phyloP scores from a whole-genome alignment of 768 basidiomycete genomes.

The Epithele typhae region DNA sequence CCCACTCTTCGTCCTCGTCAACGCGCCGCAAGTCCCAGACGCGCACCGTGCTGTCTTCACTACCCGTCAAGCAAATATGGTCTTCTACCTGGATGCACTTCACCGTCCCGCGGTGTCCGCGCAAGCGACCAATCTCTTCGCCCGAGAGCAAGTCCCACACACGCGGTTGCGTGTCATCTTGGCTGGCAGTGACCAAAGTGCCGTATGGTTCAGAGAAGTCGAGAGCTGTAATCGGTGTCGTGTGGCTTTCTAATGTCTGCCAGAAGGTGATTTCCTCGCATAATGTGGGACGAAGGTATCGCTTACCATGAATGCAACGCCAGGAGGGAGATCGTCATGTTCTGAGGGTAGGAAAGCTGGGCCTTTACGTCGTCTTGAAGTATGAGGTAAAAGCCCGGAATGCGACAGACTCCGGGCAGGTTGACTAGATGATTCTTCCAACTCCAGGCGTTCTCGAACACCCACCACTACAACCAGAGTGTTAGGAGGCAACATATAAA shows the following conservation, averaged over 20 bases:
- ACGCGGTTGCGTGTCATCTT: conserved; percentile 80
- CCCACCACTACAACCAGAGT: conserved; percentile 70
- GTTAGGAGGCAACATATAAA: not conserved
- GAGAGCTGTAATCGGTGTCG: conserved; percentile 77
- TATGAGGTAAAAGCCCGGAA: conserved; percentile 43
- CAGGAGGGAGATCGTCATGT: conserved; percentile 91
- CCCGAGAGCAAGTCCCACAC: conserved; percentile 95
- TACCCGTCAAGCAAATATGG: conserved; percentile 85
- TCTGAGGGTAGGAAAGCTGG: conserved; percentile 97
- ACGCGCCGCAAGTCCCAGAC: conserved; percentile 90
- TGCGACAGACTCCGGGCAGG: conserved; percentile 26
- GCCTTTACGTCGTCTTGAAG: conserved; percentile 72
- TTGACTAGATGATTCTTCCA: conserved; percentile 48
- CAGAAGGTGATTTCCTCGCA: conserved; percentile 11
- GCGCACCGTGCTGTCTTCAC: conserved; percentile 78
- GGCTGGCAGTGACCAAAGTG: conserved; percentile 82
- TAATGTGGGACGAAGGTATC: not conserved
- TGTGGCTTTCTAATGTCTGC: conserved; percentile 80
- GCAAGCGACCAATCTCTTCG: conserved; percentile 77
- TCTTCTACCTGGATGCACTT: conserved; percentile 94
- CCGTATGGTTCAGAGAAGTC: conserved; percentile 98
- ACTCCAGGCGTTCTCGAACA: conserved; percentile 77
- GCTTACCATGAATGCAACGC: conserved; percentile 93
- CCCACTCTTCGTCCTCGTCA: conserved; percentile 66
- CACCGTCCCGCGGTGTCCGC: conserved; percentile 77